Base-by-base conservation (phyloP, 257 asterid species). In the Ballota nigra region DNA sequence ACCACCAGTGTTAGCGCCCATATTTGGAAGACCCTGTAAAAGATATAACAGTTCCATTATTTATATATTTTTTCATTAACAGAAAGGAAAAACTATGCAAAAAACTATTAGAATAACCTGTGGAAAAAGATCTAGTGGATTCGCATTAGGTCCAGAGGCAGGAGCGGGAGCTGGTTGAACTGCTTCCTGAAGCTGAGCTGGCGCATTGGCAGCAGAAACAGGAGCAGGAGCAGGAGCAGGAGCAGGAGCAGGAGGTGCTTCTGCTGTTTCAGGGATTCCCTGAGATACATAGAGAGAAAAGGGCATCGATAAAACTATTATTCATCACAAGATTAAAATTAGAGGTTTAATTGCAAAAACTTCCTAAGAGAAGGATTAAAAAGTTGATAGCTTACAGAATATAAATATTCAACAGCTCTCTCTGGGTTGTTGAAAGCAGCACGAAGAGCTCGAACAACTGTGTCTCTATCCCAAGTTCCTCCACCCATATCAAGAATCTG, bases 401-500 rank as follows among this genome's bases (percentile, higher is more conserved):
- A 88, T 24, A 90, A 73, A 81, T 90, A 90, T 72, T 90, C 96
- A 75, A 90, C 91, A 9, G 97, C 97, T 79, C 96, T 86, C 80
- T 90, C 97, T 0, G 96, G 96, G 45, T 88, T 88, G 84, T 90
- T 88, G 75, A 60, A 88, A 74, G 97, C 95, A 75, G 95, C 92
- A 77, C 93, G 91, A 60, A 90, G 85, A 36, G 97, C 96, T 47
- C 92, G 87, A 59, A 86, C 81, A 72, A 90, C 96, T 10, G 83
- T 82, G 29, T 88, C 97, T 74, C 96, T 80, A 63, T 90, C 92
- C 97, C 97, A 90, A 33, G 75, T 81, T 47, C 97, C 97, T 28
- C 96, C 97, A 47, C 97, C 97, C 92, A 90, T 86, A 77, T 88
- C 96, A 78, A 90, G 88, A 69, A 90, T 86, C 85, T 85, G 96